These are phyloP conservation scores for Coemansia sp. DNA, from an alignment of 192 early-diverging fungal species.

Conservation along the genomic window DNA sequence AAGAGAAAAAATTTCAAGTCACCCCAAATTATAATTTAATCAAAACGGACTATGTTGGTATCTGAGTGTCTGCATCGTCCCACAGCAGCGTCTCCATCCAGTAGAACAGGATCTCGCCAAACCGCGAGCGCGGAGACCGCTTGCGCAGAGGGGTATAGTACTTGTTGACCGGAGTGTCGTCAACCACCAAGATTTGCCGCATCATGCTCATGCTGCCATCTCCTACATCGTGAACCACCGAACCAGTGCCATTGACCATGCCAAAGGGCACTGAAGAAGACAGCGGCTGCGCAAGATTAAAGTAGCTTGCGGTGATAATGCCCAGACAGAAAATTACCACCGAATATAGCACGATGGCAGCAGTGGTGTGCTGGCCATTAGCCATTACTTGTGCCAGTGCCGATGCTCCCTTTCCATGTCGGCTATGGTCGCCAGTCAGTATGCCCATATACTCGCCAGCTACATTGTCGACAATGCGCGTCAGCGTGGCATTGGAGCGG, in stretches of 20 bases:
- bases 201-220: slow-evolving; percentile 37
- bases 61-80: slow-evolving; percentile 41
- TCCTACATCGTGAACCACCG: slow-evolving; percentile 7
- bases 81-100: slow-evolving; percentile 58
- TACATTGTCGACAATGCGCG: slow-evolving; percentile 50
- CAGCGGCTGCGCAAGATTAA: slow-evolving; percentile 43
- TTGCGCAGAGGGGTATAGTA: slow-evolving; percentile 47
- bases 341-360: slow-evolving; percentile 47
- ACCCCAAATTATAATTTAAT: too few relatives aligned
- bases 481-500: slow-evolving; percentile 40
- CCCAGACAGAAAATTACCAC: slow-evolving; percentile 53
- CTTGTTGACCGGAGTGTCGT: slow-evolving; percentile 42
- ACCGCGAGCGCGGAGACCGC: slow-evolving; percentile 41
- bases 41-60: slow-evolving; percentile 35
- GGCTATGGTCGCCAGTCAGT: slow-evolving; percentile 4
- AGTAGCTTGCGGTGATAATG: slow-evolving; percentile 50
- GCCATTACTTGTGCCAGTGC: slow-evolving; percentile 32
- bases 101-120: slow-evolving; percentile 55
- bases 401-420: slow-evolving; percentile 5
- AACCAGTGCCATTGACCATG: slow-evolving; percentile 29
- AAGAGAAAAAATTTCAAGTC: too few relatives aligned
- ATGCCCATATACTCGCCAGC: slow-evolving; percentile 29
- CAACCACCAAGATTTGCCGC: slow-evolving; percentile 52
- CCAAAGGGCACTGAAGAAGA: slow-evolving; percentile 25
- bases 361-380: slow-evolving; percentile 44